Conservation (phyloP, 169 alveolate species). For the Plasmodium yoelii region DNA sequence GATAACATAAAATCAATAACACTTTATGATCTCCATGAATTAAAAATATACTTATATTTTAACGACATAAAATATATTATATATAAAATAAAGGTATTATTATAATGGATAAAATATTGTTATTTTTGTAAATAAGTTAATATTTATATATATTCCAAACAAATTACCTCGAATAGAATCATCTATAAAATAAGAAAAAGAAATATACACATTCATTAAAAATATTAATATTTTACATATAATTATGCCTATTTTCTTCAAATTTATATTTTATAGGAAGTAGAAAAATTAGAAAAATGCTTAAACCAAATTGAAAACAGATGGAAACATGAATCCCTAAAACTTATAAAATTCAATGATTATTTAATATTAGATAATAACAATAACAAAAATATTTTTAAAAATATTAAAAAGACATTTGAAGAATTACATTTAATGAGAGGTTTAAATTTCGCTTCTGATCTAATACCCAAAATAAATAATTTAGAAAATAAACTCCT, state of each 20-base stretch:
- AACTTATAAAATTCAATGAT: constrained; percentile 53
- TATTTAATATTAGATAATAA: constrained; percentile 53
- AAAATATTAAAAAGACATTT: constrained; percentile 64
- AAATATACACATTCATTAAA: too few relatives aligned
- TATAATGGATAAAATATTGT: not conserved
- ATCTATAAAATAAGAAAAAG: too few relatives aligned
- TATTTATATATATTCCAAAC: not conserved
- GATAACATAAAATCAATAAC: constrained; percentile 62
- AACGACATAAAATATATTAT: constrained; percentile 67
- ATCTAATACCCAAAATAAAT: constrained; percentile 68
- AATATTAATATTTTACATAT: not conserved
- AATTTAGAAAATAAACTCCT: constrained; percentile 52
- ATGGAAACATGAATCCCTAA: constrained; percentile 67
- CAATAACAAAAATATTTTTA: constrained; percentile 44
- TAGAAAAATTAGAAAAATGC: constrained; percentile 61
- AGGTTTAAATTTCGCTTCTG: constrained; percentile 56
- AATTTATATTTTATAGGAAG: constrained; percentile 39
- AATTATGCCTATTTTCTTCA: not conserved
- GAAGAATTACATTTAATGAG: constrained; percentile 65
- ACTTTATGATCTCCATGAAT: constrained; percentile 56
- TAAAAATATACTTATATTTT: constrained; percentile 51
- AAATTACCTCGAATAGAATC: not conserved
- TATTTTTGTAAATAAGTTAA: not conserved
- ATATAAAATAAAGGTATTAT: constrained; percentile 69
- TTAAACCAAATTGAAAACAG: constrained; percentile 55